A percentile compares a stretch with the other conserved stretches of the same genome.
phyloP scores from a whole-genome alignment of 106 monocot genomes.

The Alisma plantagoaquatica region DNA sequence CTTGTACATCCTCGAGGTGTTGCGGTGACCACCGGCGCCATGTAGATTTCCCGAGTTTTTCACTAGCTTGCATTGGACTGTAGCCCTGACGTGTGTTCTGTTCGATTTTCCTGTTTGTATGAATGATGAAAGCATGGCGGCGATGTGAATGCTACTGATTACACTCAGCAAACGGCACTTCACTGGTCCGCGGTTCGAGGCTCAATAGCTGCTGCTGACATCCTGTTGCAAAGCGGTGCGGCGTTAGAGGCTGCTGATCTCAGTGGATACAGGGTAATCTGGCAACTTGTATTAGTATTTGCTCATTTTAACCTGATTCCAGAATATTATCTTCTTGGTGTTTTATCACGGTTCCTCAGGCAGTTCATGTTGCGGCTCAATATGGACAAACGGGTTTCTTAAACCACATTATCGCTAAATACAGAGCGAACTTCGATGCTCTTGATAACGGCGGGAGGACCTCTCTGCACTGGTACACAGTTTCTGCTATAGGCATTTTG shows the following conservation, averaged over 20 bases:
- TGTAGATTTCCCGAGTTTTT: no score
- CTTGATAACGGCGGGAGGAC: conserved; percentile 73
- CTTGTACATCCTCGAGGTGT: conserved; percentile 59
- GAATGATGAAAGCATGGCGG: conserved; percentile 49
- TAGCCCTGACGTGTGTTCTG: not conserved
- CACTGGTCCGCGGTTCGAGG: conserved; percentile 87
- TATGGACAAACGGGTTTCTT: conserved; percentile 76
- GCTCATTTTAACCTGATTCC: no score
- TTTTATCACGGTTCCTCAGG: no score
- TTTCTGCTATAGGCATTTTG: no score
- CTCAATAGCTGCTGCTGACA: conserved; percentile 39
- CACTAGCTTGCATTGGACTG: not conserved
- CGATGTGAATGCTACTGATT: conserved; percentile 54
- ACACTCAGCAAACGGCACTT: conserved; percentile 56
- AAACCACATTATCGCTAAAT: conserved; percentile 56
- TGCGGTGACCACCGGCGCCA: no score
- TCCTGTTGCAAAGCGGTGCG: conserved; percentile 59
- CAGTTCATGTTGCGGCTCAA: conserved; percentile 90
- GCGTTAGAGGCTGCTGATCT: conserved; percentile 47
- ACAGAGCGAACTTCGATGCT: conserved; percentile 66
- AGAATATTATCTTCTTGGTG: no score
- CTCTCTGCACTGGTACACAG: conserved; percentile 76
- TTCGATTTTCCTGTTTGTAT: not conserved
- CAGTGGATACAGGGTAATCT: conserved; percentile 88
- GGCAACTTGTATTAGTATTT: no score